Evolutionary conservation across 768 basidiomycete genomes (phyloP).

Genomic region (Serendipita sp.): DNA sequence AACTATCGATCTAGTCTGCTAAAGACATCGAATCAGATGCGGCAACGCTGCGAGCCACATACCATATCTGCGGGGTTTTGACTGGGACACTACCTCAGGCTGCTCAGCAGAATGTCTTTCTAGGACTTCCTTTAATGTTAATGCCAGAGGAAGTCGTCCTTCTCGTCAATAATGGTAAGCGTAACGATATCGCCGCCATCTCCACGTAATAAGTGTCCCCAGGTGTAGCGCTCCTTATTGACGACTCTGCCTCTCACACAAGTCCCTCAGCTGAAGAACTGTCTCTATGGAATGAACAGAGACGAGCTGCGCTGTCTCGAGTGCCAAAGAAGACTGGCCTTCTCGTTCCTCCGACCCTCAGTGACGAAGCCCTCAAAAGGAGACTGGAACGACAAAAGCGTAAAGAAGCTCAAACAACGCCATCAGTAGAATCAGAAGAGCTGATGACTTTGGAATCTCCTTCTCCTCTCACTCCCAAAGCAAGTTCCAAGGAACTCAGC

Average conservation of each 20-base stretch:
- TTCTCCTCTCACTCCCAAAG: neutral
- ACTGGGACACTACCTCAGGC: slow-evolving; percentile 87
- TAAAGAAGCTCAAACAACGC: neutral
- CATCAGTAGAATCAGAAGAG: neutral
- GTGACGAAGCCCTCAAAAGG: slow-evolving; percentile 28
- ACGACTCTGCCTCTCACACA: slow-evolving; percentile 45
- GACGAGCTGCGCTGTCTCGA: slow-evolving; percentile 13
- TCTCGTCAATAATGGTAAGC: slow-evolving; percentile 62
- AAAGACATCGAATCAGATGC: slow-evolving; percentile 37
- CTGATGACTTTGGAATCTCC: neutral
- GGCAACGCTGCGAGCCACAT: slow-evolving; percentile 55
- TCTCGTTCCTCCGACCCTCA: neutral
- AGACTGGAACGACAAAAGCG: slow-evolving; percentile 49
- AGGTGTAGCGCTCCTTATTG: slow-evolving; percentile 66
- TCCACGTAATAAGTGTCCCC: neutral
- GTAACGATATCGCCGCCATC: neutral
- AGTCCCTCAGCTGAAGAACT: slow-evolving; percentile 32
- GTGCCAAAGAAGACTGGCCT: neutral
- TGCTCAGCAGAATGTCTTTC: slow-evolving; percentile 89
- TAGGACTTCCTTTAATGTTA: slow-evolving; percentile 78
- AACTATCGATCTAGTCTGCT: neutral
- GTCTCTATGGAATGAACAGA: slow-evolving; percentile 33
- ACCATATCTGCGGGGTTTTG: slow-evolving; percentile 71
- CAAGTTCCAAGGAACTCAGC: neutral
- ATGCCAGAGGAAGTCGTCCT: slow-evolving; percentile 86